Evolutionary conservation across 2,329 filamentous ascomycete species (phyloP).

Genomic region (Madurella fahalii): DNA sequence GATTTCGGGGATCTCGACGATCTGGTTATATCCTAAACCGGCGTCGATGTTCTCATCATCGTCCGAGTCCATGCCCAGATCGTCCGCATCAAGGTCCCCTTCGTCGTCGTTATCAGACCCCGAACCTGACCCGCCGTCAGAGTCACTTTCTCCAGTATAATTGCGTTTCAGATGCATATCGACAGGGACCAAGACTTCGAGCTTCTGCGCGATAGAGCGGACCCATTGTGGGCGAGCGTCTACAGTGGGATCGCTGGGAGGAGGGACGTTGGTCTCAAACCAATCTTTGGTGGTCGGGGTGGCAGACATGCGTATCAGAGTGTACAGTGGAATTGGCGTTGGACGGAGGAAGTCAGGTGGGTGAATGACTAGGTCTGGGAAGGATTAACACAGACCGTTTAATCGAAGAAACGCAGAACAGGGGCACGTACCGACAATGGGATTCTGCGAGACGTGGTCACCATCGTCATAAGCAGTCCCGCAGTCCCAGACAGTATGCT

Average conservation of each 20-base stretch:
- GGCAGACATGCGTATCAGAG: constrained; percentile 50
- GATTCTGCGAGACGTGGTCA: constrained; percentile 35
- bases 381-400: background rate
- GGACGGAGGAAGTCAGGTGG: constrained; percentile 32
- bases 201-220: constrained; percentile 41
- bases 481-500: constrained; percentile 44
- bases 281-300: constrained; percentile 49
- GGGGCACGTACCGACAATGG: constrained; percentile 40
- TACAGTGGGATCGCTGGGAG: constrained; percentile 18
- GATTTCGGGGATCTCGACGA: constrained; percentile 35
- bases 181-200: constrained; percentile 42
- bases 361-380: constrained; percentile 46
- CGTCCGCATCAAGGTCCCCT: constrained; percentile 15
- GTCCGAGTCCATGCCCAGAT: constrained; percentile 3
- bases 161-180: constrained; percentile 39
- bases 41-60: constrained; percentile 20
- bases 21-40: constrained; percentile 10
- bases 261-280: constrained; percentile 48
- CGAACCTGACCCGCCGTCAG: constrained; percentile 4
- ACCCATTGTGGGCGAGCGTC: constrained; percentile 43
- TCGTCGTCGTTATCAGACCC: constrained; percentile 16
- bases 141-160: constrained; percentile 29
- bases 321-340: constrained; percentile 43
- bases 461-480: constrained; percentile 39
- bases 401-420: background rate